Evolutionary conservation across 129 eudicot genomes (phyloP), one percentile per base, ranked within the genome.

Genomic region (Erigeron canadensis): DNA sequence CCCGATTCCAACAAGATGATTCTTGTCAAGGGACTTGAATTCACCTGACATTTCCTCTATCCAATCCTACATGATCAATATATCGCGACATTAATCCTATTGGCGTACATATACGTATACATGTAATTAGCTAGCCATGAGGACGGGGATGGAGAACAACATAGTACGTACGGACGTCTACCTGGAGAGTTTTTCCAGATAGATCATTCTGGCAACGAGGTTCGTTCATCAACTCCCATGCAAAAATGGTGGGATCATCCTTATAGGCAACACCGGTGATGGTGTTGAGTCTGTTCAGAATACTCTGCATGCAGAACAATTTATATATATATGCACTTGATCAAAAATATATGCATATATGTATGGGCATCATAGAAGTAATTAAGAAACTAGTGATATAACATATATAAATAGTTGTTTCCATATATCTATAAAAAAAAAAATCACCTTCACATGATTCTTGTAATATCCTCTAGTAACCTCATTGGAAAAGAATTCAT

Each of bases 211-310:
- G 83, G 77, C 88, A 86, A 65, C 88, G 86, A 13, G 91, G 86
- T 59, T 86, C 92, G 45, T 86, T 86, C 82, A 86, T 86, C 39
- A 86, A 75, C 86, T 86, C 92, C 92, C 92, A 86, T 63, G 86
- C 82, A 21, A 83, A 79, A 40, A 86, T 86, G 40, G 88, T 75
- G 23, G 88, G 80, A 55, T 86, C 91, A 57, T 86, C 91, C 63
- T 78, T 81, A 53, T 86, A 86, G 0, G 72, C 84, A n/a, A 84
- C 69, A 10, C 86, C 81, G 7, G 74, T 84, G 38, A 86, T 51
- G 11, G 84, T 28, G 50, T 84, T 86, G 22, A 41, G 54, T 75
- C 91, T 86, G 22, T 78, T 80, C 1, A 86, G 77, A 28, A 86
- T 45, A 23, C 53, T 74, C 87, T 82, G 69, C 28, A 37, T 4